These are phyloP conservation scores for Vanrija sp. DNA, from an alignment of 1,284 basidiomycete species.

Conservation along the genomic window DNA sequence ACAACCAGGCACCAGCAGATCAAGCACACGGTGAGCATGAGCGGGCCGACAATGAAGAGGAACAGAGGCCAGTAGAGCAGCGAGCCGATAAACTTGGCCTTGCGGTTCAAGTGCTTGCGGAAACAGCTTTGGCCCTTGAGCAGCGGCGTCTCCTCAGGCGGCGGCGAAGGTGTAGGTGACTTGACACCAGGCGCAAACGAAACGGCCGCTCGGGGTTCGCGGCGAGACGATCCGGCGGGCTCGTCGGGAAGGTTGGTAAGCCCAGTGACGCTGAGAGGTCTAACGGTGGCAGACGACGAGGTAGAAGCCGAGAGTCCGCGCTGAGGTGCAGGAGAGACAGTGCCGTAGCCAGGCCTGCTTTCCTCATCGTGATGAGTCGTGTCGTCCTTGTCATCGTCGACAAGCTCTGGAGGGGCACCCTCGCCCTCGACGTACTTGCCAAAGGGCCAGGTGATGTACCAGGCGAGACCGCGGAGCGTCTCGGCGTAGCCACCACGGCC, in stretches of 20 bases:
- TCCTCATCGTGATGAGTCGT: conserved; percentile 8
- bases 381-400: conserved; percentile 11
- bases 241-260: conserved; percentile 5
- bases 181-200: conserved; percentile 35
- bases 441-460: conserved; percentile 98
- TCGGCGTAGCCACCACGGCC: conserved; percentile 80
- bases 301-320: conserved; percentile 8
- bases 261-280: too few species aligned
- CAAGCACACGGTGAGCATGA: conserved; percentile 79
- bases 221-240: neutral
- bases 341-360: neutral
- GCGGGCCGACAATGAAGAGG: conserved; percentile 73
- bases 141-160: conserved; percentile 33
- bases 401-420: conserved; percentile 37
- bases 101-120: conserved; percentile 33
- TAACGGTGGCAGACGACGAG: conserved; percentile 21
- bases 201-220: conserved; percentile 20
- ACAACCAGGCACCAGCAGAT: conserved; percentile 91
- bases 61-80: conserved; percentile 75
- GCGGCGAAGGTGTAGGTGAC: neutral
- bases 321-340: neutral
- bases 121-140: conserved; percentile 22
- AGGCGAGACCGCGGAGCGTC: conserved; percentile 86
- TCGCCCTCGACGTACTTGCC: conserved; percentile 97
- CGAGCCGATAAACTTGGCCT: conserved; percentile 51